A percentile compares a stretch with the other conserved stretches of the same genome.
These are phyloP conservation scores for Citrus cavaleriei DNA, from an alignment of 345 rosid genomes.

Conservation along the genomic window DNA sequence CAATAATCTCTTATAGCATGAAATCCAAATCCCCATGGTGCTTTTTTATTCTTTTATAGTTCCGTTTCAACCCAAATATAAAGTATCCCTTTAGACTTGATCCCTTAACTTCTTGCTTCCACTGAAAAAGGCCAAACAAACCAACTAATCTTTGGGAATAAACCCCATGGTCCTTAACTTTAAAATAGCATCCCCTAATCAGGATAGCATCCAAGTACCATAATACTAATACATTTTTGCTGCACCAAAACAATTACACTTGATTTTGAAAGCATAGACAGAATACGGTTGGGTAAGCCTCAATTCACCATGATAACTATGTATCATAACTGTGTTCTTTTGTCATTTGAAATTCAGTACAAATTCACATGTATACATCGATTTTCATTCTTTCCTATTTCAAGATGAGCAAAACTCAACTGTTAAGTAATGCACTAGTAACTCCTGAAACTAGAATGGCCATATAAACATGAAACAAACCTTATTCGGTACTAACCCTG, in stretches of 20 bases:
- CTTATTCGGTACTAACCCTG: conserved; percentile 84
- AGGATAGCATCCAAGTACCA: background rate
- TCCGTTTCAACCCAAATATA: no score
- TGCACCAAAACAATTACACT: background rate
- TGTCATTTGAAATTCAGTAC: background rate
- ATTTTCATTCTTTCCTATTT: background rate
- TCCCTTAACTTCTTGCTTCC: no score
- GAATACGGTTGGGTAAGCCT: background rate
- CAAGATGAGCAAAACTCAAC: background rate
- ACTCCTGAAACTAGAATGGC: background rate
- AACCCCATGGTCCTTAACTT: background rate
- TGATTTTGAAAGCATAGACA: background rate
- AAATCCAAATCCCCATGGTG: background rate
- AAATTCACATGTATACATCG: background rate
- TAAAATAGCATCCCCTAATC: background rate
- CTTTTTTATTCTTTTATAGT: no score
- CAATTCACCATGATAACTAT: background rate
- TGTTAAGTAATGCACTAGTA: background rate
- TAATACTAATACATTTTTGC: background rate
- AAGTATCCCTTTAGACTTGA: no score
- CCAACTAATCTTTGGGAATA: no score
- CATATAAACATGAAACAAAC: conserved; percentile 38
- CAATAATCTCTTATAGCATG: background rate
- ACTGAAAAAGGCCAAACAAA: no score
- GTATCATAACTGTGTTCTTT: background rate